Percentiles rank a stretch among this genome's conserved stretches.
phyloP scores from a whole-genome alignment of 352 stramenopile genomes.

The Phytophthora syringae region DNA sequence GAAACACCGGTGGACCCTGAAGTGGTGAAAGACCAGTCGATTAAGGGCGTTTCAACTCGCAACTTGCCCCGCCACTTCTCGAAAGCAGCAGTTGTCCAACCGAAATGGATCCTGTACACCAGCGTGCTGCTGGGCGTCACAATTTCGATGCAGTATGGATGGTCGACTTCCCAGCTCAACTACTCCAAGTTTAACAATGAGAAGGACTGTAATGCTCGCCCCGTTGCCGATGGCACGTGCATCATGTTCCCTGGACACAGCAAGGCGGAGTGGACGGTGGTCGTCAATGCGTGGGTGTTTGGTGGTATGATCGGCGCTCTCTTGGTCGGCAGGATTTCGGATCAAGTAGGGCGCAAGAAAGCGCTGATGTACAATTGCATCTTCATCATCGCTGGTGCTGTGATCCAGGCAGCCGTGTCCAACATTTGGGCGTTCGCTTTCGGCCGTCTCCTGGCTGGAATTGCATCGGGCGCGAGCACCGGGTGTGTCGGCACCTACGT shows the following conservation, averaged over 20 bases:
- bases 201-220: slow-evolving; percentile 26
- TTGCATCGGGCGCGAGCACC: slow-evolving; percentile 50
- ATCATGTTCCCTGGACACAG: slow-evolving; percentile 43
- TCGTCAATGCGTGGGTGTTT: slow-evolving; percentile 48
- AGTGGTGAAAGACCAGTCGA: slow-evolving; percentile 5
- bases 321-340: slow-evolving; percentile 30
- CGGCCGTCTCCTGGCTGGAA: slow-evolving; percentile 56
- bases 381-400: slow-evolving; percentile 47
- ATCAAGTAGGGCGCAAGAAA: slow-evolving; percentile 44
- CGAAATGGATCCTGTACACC: slow-evolving; percentile 40
- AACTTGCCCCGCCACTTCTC: slow-evolving; percentile 27
- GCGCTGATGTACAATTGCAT: slow-evolving; percentile 41
- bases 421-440: slow-evolving; percentile 48
- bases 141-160: slow-evolving; percentile 39
- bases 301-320: slow-evolving; percentile 46
- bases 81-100: slow-evolving; percentile 22
- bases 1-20: slow-evolving; percentile 4
- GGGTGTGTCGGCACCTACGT: slow-evolving; percentile 43
- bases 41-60: slow-evolving; percentile 25
- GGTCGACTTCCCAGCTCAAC: slow-evolving; percentile 43
- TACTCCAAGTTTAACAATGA: slow-evolving; percentile 37
- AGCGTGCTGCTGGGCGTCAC: slow-evolving; percentile 24
- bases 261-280: slow-evolving; percentile 38
- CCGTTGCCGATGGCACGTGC: slow-evolving; percentile 28
- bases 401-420: slow-evolving; percentile 40